Base-by-base conservation (phyloP, 169 alveolate genomes). In the Plasmodium cynomolgi region DNA sequence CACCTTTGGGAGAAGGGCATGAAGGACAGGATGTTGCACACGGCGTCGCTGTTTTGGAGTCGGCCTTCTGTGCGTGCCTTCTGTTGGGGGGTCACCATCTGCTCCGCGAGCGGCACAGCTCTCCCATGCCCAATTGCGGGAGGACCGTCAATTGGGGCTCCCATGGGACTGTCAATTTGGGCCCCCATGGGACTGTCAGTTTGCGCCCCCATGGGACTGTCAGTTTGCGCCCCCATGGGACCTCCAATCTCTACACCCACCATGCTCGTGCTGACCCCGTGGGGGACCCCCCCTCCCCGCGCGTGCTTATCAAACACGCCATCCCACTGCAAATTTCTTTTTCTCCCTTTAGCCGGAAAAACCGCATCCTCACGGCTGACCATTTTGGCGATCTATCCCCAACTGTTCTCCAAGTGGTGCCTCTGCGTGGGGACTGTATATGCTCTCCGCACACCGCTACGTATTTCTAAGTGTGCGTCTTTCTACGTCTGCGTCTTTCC, bases 1-100 rank as follows among this genome's bases (percentile, higher is more conserved):
- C 94, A 88, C 29, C 94, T 88, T 37, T 88, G 83, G 20, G 86
- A 7, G 50, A 88, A 88, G 8, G 94, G 23, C 39, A 88, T 79
- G 44, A 88, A 88, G 3, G 94, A 34, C 71, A 88, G 72, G 31
- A 88, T 58, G 44, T 88, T 58, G 33, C 94, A 88, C 33, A 88
- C 79, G 50, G 81, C 54, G 47, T 88, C 94, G 47, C 73, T n/a
- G 41, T 77, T 79, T 79, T 77, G 81, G 72, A 88, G 81, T 23
- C 80, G 68, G 72, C 81, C 47, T 44, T 37, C 26, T 31, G 41
- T 41, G 26, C 47, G 37, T 9, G 23, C n/a, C 31, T 26, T 62
- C 75, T 23, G 33, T 62, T 4, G 34, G 33, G 75, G 75, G 34
- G 33, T 58, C 9, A 58, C 33, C 7, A 58, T 0, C 29, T 1